A percentile compares a stretch with the other conserved stretches of the same genome.
Evolutionary conservation across 139 green algal species (phyloP).

Genomic region (Chlamydomonas schloesseri): DNA sequence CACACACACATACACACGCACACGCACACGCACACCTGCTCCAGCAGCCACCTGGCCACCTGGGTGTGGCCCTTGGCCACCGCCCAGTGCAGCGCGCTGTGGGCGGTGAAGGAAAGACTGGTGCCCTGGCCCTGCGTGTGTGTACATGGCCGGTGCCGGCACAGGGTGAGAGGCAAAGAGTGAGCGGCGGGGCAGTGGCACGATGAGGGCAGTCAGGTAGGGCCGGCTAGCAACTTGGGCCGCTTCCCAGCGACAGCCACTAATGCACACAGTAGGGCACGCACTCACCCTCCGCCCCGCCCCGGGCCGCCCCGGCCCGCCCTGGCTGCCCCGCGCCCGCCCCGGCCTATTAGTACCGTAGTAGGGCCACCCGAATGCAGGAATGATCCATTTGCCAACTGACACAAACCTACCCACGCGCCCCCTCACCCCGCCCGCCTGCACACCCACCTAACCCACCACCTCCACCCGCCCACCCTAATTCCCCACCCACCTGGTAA

Average conservation of each 20-base stretch:
- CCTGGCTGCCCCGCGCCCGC: no score
- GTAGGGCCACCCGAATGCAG: no score
- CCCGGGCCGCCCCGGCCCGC: no score
- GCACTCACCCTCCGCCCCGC: no score
- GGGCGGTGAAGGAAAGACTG: constrained; percentile 67
- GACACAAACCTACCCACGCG: not conserved
- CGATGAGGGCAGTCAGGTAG: no score
- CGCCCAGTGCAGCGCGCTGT: constrained; percentile 76
- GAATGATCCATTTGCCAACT: no score
- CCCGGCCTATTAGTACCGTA: no score
- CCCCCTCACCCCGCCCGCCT: not conserved
- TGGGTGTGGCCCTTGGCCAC: constrained; percentile 62
- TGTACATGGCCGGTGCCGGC: no score
- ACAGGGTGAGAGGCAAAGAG: not conserved
- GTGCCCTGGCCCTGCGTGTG: constrained; percentile 64
- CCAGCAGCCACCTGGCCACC: constrained; percentile 66
- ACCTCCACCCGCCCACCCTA: not conserved
- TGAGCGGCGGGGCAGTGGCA: not conserved
- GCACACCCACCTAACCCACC: not conserved
- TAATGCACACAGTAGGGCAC: no score
- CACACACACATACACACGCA: no score
- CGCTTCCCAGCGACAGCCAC: no score
- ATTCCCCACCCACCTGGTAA: constrained; percentile 35
- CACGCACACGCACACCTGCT: constrained; percentile 38
- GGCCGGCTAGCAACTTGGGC: no score